Base-by-base conservation (phyloP, 768 basidiomycete species). In the Wakefieldia striispora region DNA sequence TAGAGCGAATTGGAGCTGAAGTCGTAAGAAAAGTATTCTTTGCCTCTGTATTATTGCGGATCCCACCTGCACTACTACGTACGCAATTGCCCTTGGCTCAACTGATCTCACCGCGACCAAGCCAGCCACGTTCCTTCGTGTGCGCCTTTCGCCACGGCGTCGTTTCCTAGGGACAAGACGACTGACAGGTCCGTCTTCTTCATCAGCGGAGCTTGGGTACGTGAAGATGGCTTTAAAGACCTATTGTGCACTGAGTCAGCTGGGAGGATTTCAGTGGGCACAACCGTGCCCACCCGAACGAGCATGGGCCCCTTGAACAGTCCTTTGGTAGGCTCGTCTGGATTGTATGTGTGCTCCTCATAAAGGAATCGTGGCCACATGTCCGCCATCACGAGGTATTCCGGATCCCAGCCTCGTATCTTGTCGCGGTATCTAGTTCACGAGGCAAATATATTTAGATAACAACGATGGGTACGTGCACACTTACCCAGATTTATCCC, bases 61-160 rank as follows among this genome's bases (percentile, higher is more conserved):
- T 11, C 23, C 11, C 44, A 65, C 65, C 53, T 65, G 62, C 2
- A 64, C 60, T 23, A 60, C 60, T 3, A 46, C 47, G 36, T 65
- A 65, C 13, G 62, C 57, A 19, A 65, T 52, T 5, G 31, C 29
- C 3, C 12, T n/a, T 2, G 43, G 43, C 2, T n/a, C 16, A 0
- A 27, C 16, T n/a, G 11, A 14, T 23, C 17, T 24, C 40, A 12
- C 45, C 34, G 19, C 31, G 10, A 20, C 6, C 23, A 37, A 17
- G 17, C 4, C 4, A 20, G 36, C 36, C 17, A 37, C 17, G 8
- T 37, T 19, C 4, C 19, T 20, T 14, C 24, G 12, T 14, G 23
- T 23, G 23, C 23, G 23, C 23, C 23, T 23, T 23, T 23, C 23
- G 6, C 23, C 23, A 23, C 6, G 23, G 23, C 23, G 23, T 6